Evolutionary conservation across 306 rosid genomes (phyloP), one percentile per base, ranked within the genome.

Genomic region (Casuarina cunninghamiana): DNA sequence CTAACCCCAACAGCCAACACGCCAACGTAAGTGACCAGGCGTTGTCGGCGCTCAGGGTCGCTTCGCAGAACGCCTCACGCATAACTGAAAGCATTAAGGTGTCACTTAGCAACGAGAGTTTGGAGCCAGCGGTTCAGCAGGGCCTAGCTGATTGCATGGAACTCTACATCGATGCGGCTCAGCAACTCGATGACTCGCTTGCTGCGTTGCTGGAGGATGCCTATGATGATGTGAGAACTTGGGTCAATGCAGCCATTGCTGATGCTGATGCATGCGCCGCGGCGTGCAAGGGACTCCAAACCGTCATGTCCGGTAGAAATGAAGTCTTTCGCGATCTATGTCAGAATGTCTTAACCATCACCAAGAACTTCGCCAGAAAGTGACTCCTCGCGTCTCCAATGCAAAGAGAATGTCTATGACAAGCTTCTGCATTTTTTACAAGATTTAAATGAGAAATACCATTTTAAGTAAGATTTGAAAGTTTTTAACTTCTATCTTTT

Each of bases 221-320:
- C 0, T 11, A 53, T 13, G 9, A 2, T 0, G 88, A 84, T 15
- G 51, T 81, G 0, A 15, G 62, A 0, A 0, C 39, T 2, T 84
- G 91, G 91, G 72, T 87, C 7, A 61, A 72, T 39, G 86, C 77
- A 45, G 89, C 89, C 0, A 50, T 77, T 65, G 84, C 75, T 76
- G 84, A 86, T 2, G 76, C 77, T 38, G 42, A 41, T 0, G 73
- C 84, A 53, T 85, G 89, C 5, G 78, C 69, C 16, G 73, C 21
- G 16, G 73, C 79, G 17, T 73, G 82, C 17, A 41, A 80, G 3
- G 86, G 84, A 2, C 39, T 35, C 1, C 82, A 82, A 12, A 53
- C 57, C 19, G 6, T 79, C 19, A 67, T 82, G 19, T 54, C 69
- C 2, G 26, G 69, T 0, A 77, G 73, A 43, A 81, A 80, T 46